Base-by-base conservation (phyloP, 2,329 filamentous ascomycete genomes). In the Lachnellula occidentalis region DNA sequence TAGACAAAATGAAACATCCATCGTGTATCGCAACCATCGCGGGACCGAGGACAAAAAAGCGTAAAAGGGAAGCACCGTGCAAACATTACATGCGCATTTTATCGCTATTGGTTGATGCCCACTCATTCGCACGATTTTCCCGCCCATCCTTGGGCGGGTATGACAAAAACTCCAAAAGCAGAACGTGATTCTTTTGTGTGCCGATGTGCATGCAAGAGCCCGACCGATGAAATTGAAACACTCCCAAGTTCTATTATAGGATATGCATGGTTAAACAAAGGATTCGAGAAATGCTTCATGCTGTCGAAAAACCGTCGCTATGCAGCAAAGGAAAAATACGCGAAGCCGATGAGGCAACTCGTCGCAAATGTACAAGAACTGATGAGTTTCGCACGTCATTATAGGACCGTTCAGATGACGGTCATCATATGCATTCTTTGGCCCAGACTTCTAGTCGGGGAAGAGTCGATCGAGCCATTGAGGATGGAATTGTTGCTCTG, bases 371-470 rank as follows among this genome's bases (percentile, higher is more conserved):
- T 66, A 67, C 62, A 67, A 63, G 52, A 63, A 60, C 48, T 56
- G 43, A 50, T 31, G 27, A 50, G 57, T 19, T 51, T 55, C 34
- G 42, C 36, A 34, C 43, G 54, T 55, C n/a, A 50, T 57, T 57
- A 53, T 51, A 47, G 48, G 39, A 34, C 21, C 34, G 17, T 48
- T 67, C 58, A 68, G 19, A 73, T 78, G 57, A 85, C 82, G 42
- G 80, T 84, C 82, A 86, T 85, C 74, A 85, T 77, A 66, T 83
- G 81, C 74, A 85, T 76, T 54, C 81, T 76, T 61, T 75, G 76
- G 52, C 72, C 73, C 39, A 83, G 69, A 50, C 72, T 73, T 46
- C 75, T 75, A 4, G 78, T 74, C 4, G 80, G 74, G 2, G 81
- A 80, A 36, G 76, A 74, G 43, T 81, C 76, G 19, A 80, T 72